Base-by-base conservation (phyloP, 495 filamentous ascomycete species). In the Lepidopterella palustris region DNA sequence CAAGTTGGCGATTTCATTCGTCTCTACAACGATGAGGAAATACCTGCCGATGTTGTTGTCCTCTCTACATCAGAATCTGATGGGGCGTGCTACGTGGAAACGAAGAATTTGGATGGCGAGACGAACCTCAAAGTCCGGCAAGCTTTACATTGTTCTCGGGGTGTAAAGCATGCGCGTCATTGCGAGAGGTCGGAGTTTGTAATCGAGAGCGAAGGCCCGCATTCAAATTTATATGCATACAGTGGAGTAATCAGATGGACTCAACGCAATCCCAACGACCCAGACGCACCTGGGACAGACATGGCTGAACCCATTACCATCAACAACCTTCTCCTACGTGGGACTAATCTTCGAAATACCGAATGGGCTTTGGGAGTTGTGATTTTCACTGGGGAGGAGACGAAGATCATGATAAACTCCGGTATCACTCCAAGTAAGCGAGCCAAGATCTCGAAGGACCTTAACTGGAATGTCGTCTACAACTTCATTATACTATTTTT, bases 341-440 rank as follows among this genome's bases (percentile, higher is more conserved):
- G 95, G 25, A 93, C 91, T 74, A 92, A 88, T 64, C 75, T 99
- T 6, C 85, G 90, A 51, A 99, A 97, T 72, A 99, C 95, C 4
- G 89, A 97, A 68, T 99, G 95, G 95, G 80, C 88, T 53, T 82
- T 99, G 26, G 95, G 92, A 57, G 80, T 99, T n/a, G 95, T 97
- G 49, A 77, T 95, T 35, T 99, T 95, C 77, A 99, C 95, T 24
- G 95, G 95, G 39, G 86, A 88, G 65, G 95, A 99, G 67, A 96
- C 95, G 21, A 99, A 97, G 77, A 97, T 97, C 72, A 99, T 99
- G 95, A 86, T 97, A 75, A 99, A 99, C 71, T 87, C 95, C 10
- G 95, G 95, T 55, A 88, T 90, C 48, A 97, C 95, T n/a, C 95
- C 95, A 8, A 95, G 84, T 63, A 99, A 99, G 75, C 86, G 92